Conservation (phyloP, 1,139 yeast genomes). For the Pichia sp. region DNA sequence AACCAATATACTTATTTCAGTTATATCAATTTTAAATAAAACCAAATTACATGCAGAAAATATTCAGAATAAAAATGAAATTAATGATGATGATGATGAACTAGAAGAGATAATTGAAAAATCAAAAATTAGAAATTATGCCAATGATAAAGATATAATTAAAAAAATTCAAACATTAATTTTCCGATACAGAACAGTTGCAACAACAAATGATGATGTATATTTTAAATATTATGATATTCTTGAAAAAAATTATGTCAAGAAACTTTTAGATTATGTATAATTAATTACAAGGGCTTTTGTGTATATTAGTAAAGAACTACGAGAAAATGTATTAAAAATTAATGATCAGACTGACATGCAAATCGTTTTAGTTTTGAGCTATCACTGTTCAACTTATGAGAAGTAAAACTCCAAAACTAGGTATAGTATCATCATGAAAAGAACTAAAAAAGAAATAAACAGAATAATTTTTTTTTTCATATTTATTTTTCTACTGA, state of each 20-base stretch:
- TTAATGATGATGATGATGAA: background rate
- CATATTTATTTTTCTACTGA: slow-evolving; percentile 5
- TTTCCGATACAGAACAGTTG: slow-evolving; percentile 12
- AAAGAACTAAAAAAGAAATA: background rate
- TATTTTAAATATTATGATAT: slow-evolving; percentile 13
- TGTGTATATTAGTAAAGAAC: background rate
- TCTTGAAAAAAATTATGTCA: slow-evolving; percentile 6
- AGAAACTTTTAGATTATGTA: background rate
- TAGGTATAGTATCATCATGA: slow-evolving; percentile 18
- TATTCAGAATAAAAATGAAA: background rate
- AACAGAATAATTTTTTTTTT: background rate
- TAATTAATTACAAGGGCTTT: background rate
- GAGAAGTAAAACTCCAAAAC: slow-evolving; percentile 16
- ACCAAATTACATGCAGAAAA: background rate
- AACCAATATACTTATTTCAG: slow-evolving; percentile 39
- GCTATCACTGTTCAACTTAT: slow-evolving; percentile 10
- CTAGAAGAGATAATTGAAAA: background rate
- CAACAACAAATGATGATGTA: slow-evolving; percentile 11
- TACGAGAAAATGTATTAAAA: background rate
- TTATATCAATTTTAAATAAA: slow-evolving; percentile 13
- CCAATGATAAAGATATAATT: background rate
- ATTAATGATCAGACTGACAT: slow-evolving; percentile 61
- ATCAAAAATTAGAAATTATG: background rate
- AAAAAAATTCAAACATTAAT: slow-evolving; percentile 7
- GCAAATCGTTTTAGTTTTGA: slow-evolving; percentile 49